phyloP scores from a whole-genome alignment of 2,329 filamentous ascomycete species.

The Pseudogymnoascus sp. region DNA sequence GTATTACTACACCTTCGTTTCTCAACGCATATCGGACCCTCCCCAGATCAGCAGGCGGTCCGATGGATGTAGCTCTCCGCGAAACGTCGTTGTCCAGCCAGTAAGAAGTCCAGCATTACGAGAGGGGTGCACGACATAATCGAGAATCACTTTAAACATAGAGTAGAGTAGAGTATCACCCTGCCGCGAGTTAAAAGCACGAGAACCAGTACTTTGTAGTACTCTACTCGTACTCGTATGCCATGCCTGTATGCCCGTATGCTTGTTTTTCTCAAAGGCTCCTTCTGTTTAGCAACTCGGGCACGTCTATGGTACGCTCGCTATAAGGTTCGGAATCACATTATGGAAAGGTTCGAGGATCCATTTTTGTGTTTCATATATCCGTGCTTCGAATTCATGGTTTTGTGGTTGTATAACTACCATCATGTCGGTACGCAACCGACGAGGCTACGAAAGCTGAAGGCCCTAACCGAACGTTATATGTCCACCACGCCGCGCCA shows the following conservation, averaged over 20 bases:
- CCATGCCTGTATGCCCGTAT: background rate
- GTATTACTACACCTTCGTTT: background rate
- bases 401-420: background rate
- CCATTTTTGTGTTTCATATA: background rate
- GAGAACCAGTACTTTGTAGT: background rate
- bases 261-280: too few species aligned
- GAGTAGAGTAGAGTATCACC: background rate
- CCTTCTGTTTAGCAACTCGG: too few species aligned
- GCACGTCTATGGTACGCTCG: too few species aligned
- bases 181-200: background rate
- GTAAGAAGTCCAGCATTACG: background rate
- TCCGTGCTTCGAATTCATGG: background rate
- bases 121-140: background rate
- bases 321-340: too few species aligned
- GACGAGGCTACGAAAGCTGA: background rate
- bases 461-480: background rate
- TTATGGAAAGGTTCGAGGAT: too few species aligned
- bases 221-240: background rate
- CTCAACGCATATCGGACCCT: background rate
- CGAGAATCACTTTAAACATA: constrained; percentile 1
- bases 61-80: background rate
- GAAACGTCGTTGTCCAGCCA: background rate
- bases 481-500: background rate
- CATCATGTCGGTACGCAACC: background rate
- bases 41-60: background rate